A percentile compares a stretch with the other conserved stretches of the same genome.
phyloP scores from a whole-genome alignment of 2,329 filamentous ascomycete genomes.

The Curvularia lunata region DNA sequence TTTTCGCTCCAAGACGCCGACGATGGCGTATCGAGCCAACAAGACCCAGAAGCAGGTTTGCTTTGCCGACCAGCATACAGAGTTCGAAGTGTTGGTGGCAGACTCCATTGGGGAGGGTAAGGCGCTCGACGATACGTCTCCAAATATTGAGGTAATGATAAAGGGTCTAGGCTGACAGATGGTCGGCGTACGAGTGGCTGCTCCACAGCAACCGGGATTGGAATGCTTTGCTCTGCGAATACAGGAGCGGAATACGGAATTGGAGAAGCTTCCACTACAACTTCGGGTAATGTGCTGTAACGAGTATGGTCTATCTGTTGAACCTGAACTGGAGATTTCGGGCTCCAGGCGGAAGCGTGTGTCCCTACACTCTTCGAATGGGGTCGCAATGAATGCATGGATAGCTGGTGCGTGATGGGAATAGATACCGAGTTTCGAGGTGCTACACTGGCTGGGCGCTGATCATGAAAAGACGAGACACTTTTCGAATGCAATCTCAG shows the following conservation, averaged over 20 bases:
- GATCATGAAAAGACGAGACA: not conserved
- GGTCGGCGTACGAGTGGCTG: slow-evolving; percentile 7
- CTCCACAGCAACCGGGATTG: slow-evolving; percentile 20
- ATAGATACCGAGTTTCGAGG: not conserved
- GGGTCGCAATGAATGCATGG: slow-evolving; percentile 16
- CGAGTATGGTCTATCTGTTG: slow-evolving; percentile 3
- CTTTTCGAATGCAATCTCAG: slow-evolving; percentile 13
- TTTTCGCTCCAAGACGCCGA: slow-evolving; percentile 31
- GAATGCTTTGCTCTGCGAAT: slow-evolving; percentile 15
- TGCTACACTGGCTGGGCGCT: not conserved
- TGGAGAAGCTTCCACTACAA: slow-evolving; percentile 9
- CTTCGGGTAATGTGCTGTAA: slow-evolving; percentile 26
- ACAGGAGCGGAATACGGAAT: slow-evolving; percentile 8
- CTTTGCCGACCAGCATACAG: slow-evolving; percentile 28
- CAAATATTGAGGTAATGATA: slow-evolving; percentile 31
- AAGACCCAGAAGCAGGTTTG: slow-evolving; percentile 18
- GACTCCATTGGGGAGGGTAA: slow-evolving; percentile 42
- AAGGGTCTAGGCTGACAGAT: slow-evolving; percentile 16
- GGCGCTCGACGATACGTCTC: slow-evolving; percentile 40
- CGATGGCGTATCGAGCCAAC: slow-evolving; percentile 38
- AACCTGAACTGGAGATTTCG: slow-evolving; percentile 22
- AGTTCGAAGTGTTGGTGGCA: slow-evolving; percentile 27
- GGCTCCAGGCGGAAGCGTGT: slow-evolving; percentile 18
- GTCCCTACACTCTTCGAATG: slow-evolving; percentile 24
- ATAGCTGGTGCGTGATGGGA: slow-evolving; percentile 7